These are phyloP conservation scores for Solanum corneliomulleri DNA, from an alignment of 257 asterid species.

Conservation along the genomic window DNA sequence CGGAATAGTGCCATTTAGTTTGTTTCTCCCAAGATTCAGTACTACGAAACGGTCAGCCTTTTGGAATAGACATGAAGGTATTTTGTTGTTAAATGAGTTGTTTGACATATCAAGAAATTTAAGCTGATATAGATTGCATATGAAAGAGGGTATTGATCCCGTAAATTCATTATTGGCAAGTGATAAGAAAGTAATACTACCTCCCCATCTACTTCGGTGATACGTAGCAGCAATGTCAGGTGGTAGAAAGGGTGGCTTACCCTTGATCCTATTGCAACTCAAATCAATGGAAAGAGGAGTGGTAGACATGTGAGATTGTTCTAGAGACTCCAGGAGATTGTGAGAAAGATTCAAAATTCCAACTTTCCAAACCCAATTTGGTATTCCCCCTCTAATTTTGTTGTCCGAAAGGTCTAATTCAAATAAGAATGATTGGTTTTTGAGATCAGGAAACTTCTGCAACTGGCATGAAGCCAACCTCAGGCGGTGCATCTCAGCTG, in stretches of 20 bases:
- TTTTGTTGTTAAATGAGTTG: not conserved
- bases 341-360: not conserved
- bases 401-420: conserved; percentile 44
- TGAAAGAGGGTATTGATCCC: not conserved
- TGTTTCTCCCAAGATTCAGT: not conserved
- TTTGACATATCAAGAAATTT: not conserved
- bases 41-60: too few species aligned
- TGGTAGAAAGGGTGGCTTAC: not conserved
- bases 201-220: not conserved
- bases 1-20: not conserved
- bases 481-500: not conserved
- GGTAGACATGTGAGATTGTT: not conserved
- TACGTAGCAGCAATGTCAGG: not conserved
- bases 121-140: not conserved
- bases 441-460: conserved; percentile 18
- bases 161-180: not conserved
- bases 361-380: not conserved
- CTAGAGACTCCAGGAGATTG: not conserved
- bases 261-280: not conserved
- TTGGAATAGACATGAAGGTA: not conserved
- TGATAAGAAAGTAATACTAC: not conserved
- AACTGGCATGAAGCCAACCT: conserved; percentile 1
- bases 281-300: not conserved
- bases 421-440: conserved; percentile 7
- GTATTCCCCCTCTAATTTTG: conserved; percentile 13